Base-by-base conservation (phyloP, 305 asterid species). In the Fraxinus floribunda region DNA sequence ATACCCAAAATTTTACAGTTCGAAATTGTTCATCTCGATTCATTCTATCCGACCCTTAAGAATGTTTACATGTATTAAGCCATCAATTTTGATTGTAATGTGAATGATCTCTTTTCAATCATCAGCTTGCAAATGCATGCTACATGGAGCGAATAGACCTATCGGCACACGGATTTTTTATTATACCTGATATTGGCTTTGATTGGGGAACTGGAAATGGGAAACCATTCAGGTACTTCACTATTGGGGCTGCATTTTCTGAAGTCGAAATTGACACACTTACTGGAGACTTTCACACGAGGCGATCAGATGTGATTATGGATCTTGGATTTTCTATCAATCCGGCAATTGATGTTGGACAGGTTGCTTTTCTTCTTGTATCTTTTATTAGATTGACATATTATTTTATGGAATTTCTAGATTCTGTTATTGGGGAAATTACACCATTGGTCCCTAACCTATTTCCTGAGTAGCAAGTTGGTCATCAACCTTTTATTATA, bases 281-380 rank as follows among this genome's bases (percentile, higher is more conserved):
- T 85, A 91, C 92, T 0, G 99, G 99, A 60, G 98, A 95, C 89
- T 94, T 95, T 89, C 96, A 93, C 83, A 94, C 99, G 7, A 91
- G 97, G 87, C 91, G 82, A 82, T 97, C 99, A 10, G 92, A 95
- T 80, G 87, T 94, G 49, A 80, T 88, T 83, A 80, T 95, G 88
- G 99, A 95, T 89, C 98, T 95, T 73, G 99, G 99, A 1, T 90
- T 90, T 84, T 92, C 99, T 34, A 87, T 95, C 52, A 95, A 95
- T 88, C 99, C 99, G 41, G 98, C 99, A 16, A 92, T 95, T 83
- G 99, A 95, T 88, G 82, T 95, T 35, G 99, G 99, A 79, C 99
- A 95, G 97, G 99, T 95, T 82, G 36, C 82, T 46, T n/a, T 62
- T 57, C 2, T 9, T 77, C 75, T 81, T 32, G 22, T 76, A 73